Evolutionary conservation across 1,139 yeast species (phyloP), one percentile per base, ranked within the genome.

Genomic region (Keqinozyma sinolaborantium): DNA sequence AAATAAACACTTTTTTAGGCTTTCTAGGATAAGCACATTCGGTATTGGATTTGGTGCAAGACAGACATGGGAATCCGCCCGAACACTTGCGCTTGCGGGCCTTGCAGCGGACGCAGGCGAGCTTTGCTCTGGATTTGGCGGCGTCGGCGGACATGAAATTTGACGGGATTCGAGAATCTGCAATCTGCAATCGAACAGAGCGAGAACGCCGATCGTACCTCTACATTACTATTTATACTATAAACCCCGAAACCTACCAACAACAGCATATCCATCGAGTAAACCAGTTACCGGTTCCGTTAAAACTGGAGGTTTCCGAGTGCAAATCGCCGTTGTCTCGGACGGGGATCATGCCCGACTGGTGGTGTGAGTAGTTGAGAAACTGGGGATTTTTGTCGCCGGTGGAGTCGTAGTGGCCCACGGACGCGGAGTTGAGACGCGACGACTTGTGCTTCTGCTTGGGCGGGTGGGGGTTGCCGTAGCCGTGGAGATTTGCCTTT

Each of bases 401-500:
- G 2, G 57, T 55, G 5, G 67, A 49, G 35, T 58, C 57, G 39
- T 59, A 60, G 26, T 54, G 52, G 12, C 56, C 59, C 33, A 43
- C 34, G 7, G 49, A 42, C 15, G 44, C 41, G 4, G 50, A 36
- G 25, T 46, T 53, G 24, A 45, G 41, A 25, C 37, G 41, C 5
- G 36, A 30, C 14, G 28, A 29, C 21, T 10, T 7, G 21, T 10
- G 21, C 31, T 45, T 47, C 23, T 39, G 41, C 25, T 41, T 35
- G 10, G 21, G 21, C 14, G 84, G 84, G 41, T 73, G 78, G 23
- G 85, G 85, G 45, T 79, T 79, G 4, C 86, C 86, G 52, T 83
- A 83, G 9, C 94, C 94, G 56, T 83, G 92, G 39, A 83, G 59
- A 47, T 83, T 83, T 35, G 92, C 87, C 55, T 83, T 83, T 53